phyloP scores from a whole-genome alignment of 305 asterid species.

The Fraxinus nigra region DNA sequence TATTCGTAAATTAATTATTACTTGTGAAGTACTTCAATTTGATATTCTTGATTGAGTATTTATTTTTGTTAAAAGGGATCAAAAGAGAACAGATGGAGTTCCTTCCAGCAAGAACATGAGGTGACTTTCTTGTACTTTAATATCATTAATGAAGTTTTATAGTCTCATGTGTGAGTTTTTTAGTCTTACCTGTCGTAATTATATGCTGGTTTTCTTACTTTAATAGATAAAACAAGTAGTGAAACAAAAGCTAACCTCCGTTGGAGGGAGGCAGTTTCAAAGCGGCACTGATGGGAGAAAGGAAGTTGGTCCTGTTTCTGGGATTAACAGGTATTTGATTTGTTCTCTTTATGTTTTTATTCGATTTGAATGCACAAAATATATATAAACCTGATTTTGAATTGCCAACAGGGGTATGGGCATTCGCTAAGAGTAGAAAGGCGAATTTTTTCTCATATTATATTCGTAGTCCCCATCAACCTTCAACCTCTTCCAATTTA shows the following conservation, averaged over 20 bases:
- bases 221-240: not conserved
- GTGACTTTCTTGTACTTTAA: not conserved
- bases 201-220: not conserved
- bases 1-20: conserved; percentile 2
- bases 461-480: not conserved
- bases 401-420: not conserved
- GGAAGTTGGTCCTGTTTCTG: not conserved
- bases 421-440: not conserved
- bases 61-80: conserved; percentile 20
- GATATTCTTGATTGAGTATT: conserved; percentile 19
- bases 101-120: not conserved
- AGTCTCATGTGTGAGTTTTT: not conserved
- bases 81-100: not conserved
- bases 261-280: not conserved
- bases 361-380: not conserved
- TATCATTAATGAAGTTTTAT: not conserved
- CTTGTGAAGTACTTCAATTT: not conserved
- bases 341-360: not conserved
- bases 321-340: conserved; percentile 1
- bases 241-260: not conserved
- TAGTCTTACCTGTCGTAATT: not conserved
- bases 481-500: not conserved
- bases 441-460: not conserved
- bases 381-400: not conserved
- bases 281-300: not conserved